These are phyloP conservation scores for Arthrocladium fulminans DNA, from an alignment of 2,329 filamentous ascomycete genomes.

Conservation along the genomic window DNA sequence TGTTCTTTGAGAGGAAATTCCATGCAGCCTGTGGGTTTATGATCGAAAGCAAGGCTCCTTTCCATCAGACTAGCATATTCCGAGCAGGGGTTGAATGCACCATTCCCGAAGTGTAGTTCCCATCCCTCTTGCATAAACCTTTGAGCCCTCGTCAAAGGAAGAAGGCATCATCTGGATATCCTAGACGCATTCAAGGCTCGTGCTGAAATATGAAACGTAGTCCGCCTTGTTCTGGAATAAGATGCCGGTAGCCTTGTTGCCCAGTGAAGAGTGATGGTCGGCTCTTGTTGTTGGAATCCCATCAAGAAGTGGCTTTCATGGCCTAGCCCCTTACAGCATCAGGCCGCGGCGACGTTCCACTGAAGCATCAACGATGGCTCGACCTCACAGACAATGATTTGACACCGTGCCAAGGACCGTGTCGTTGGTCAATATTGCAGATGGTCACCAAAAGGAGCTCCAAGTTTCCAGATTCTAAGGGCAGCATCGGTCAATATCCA, in stretches of 20 bases:
- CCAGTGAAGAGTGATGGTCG: slow-evolving; percentile 70
- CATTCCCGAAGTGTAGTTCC: slow-evolving; percentile 64
- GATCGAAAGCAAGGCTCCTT: slow-evolving; percentile 69
- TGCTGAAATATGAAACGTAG: slow-evolving; percentile 82
- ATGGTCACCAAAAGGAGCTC: no score
- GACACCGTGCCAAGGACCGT: no score
- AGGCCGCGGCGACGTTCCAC: slow-evolving; percentile 78
- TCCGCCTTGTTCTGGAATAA: slow-evolving; percentile 94
- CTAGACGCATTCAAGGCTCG: slow-evolving; percentile 61
- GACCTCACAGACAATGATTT: no score
- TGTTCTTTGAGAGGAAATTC: slow-evolving; percentile 60
- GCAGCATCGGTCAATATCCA: no score
- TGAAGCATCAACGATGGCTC: slow-evolving; percentile 61
- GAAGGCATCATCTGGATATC: slow-evolving; percentile 75
- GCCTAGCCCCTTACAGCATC: slow-evolving; percentile 69
- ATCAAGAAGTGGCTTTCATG: slow-evolving; percentile 79
- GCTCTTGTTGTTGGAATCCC: slow-evolving; percentile 55
- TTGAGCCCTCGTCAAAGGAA: slow-evolving; percentile 57
- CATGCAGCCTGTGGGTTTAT: slow-evolving; percentile 62
- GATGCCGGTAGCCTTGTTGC: slow-evolving; percentile 62
- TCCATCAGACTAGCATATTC: slow-evolving; percentile 67
- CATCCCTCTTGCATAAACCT: slow-evolving; percentile 76
- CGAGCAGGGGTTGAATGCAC: slow-evolving; percentile 49
- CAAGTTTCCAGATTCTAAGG: no score
- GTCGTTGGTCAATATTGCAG: no score